phyloP scores from a whole-genome alignment of 495 filamentous ascomycete genomes.

The Chaetomium tenue region DNA sequence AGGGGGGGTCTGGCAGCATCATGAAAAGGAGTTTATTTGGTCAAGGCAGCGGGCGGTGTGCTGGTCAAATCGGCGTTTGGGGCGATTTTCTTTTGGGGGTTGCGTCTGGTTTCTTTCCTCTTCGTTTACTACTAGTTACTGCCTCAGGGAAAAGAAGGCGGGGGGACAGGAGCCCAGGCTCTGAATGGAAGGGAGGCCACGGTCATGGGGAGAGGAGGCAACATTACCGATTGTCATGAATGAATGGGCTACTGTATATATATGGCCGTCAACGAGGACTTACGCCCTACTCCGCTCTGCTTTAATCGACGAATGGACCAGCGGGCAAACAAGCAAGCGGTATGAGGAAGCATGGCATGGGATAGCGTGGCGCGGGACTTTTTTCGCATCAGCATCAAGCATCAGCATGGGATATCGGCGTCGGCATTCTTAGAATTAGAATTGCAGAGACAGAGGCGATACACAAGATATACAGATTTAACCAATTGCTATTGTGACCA shows the following conservation, averaged over 20 bases:
- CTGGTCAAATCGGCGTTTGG: neutral
- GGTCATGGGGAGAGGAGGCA: neutral
- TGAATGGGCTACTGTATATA: neutral
- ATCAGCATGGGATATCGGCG: neutral
- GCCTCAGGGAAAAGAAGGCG: neutral
- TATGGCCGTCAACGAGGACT: conserved; percentile 1
- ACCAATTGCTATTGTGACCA: neutral
- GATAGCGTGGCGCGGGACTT: neutral
- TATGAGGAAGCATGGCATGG: neutral
- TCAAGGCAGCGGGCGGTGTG: neutral
- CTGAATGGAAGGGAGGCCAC: no score
- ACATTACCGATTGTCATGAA: neutral
- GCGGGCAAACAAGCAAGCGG: neutral
- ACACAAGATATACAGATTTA: neutral
- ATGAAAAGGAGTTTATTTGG: conserved; percentile 3
- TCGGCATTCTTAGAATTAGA: conserved; percentile 1
- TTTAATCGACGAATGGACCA: neutral
- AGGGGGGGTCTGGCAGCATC: neutral
- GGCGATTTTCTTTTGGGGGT: neutral
- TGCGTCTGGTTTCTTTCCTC: neutral
- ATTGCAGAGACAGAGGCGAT: neutral
- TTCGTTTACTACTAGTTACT: neutral
- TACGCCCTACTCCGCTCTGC: neutral
- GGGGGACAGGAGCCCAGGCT: neutral
- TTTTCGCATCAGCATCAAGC: neutral